Conservation (phyloP, 2,329 filamentous ascomycete genomes). For the Aspergillus floridensis region DNA sequence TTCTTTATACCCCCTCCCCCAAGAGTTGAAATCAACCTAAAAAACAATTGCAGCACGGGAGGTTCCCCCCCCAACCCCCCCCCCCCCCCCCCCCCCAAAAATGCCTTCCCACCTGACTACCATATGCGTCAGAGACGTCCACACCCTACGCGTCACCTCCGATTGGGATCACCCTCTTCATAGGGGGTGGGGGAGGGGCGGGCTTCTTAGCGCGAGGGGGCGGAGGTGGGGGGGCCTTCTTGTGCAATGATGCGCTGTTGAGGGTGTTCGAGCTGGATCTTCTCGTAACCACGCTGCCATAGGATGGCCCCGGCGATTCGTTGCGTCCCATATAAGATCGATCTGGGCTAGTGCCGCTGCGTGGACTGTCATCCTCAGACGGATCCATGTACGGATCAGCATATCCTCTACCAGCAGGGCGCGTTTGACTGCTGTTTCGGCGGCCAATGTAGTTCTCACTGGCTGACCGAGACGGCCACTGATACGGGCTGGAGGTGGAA, state of each 20-base stretch:
- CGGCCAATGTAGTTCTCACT: conserved; percentile 55
- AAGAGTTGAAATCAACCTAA: too few species aligned
- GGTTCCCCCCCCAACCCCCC: too few species aligned
- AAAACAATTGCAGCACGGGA: too few species aligned
- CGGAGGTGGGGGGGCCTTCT: conserved; percentile 61
- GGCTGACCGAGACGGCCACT: conserved; percentile 51
- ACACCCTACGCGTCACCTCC: conserved; percentile 23
- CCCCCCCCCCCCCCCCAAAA: too few species aligned
- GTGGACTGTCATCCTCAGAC: conserved; percentile 51
- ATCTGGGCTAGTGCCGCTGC: conserved; percentile 49
- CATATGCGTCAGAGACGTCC: not conserved
- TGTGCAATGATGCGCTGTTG: conserved; percentile 33
- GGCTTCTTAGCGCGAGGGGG: conserved; percentile 64
- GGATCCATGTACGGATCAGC: conserved; percentile 50
- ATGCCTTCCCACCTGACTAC: not conserved
- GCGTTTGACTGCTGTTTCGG: conserved; percentile 49
- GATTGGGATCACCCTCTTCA: conserved; percentile 53
- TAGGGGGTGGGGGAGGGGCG: conserved; percentile 61
- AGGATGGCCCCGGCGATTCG: conserved; percentile 54
- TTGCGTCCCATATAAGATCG: conserved; percentile 50
- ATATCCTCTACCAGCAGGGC: conserved; percentile 38
- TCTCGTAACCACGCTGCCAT: conserved; percentile 52
- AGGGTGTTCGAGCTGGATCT: conserved; percentile 51
- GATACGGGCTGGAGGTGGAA: conserved; percentile 47
- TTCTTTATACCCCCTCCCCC: too few species aligned